Base-by-base conservation (phyloP, 2,329 filamentous ascomycete genomes). In the Knoxdaviesia capensis region DNA sequence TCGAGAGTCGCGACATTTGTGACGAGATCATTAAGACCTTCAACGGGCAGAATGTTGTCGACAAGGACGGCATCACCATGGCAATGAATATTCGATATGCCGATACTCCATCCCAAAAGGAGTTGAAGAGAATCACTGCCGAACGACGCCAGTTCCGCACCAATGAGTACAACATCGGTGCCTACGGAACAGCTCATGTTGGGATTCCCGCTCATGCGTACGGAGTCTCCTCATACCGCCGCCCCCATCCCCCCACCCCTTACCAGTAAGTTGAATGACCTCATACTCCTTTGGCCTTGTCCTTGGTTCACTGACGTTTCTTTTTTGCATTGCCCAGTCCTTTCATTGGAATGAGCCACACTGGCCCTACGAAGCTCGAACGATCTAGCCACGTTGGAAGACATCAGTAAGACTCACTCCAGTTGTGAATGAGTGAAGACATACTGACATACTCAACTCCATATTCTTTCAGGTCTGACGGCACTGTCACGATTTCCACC, bases 101-200 rank as follows among this genome's bases (percentile, higher is more conserved):
- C 48, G 90, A 98, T 55, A 98, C 90, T 34, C 84, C 90, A 43
- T 82, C 88, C 47, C 90, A 98, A 61, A 98, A 98, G 66, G 77
- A 90, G 56, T 70, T 98, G 51, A 98, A 98, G 70, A 81, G 90
- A 48, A 81, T 94, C 56, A 96, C 88, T 36, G 86, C 90, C 32
- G 86, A 94, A 57, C 84, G 87, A 44, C 86, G 90, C 46, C 85
- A 93, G 54, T 96, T 94, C 63, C 84, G 90, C 45, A 90, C 88
- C 45, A 90, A 90, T 44, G 90, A 96, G 64, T 96, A 96, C 62
- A 87, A 87, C 52, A 77, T 78, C 46, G 73, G 75, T 45, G 75
- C 75, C 37, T 79, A 79, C 50, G 75, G 75, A 46, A 76, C 72
- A 45, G 64, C 70, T 39, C 65, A 70, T 45, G 71, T 78, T 41